Evolutionary conservation across 805 yeast genomes (phyloP).

Genomic region (Vanderwaltozyma verrucispora): DNA sequence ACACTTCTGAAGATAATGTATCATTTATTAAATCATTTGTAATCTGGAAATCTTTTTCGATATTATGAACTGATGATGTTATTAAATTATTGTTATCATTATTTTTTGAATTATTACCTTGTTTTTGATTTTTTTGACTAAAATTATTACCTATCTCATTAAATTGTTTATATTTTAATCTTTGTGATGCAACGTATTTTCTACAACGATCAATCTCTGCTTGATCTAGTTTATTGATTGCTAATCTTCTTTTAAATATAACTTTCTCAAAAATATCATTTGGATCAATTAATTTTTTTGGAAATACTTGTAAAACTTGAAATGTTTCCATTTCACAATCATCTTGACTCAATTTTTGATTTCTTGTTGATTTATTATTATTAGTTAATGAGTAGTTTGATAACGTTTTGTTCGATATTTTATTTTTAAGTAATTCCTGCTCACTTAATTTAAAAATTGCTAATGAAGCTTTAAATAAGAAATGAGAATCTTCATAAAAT

Average conservation of each 20-base stretch:
- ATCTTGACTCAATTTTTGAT: slow-evolving; percentile 9
- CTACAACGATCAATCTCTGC: slow-evolving; percentile 73
- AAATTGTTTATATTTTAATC: slow-evolving; percentile 32
- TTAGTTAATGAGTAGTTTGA: slow-evolving; percentile 4
- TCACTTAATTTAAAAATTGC: slow-evolving; percentile 71
- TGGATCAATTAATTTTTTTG: slow-evolving; percentile 62
- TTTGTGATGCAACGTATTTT: slow-evolving; percentile 59
- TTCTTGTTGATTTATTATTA: not conserved
- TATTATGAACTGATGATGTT: not conserved
- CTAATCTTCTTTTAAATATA: slow-evolving; percentile 63
- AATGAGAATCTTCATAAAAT: slow-evolving; percentile 84
- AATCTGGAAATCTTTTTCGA: slow-evolving; percentile 4
- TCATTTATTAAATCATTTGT: slow-evolving; percentile 24
- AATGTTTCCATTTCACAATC: slow-evolving; percentile 56
- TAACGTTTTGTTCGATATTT: slow-evolving; percentile 5
- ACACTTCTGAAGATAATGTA: slow-evolving; percentile 31
- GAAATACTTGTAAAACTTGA: slow-evolving; percentile 76
- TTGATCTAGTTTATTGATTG: slow-evolving; percentile 68
- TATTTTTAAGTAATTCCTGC: slow-evolving; percentile 40
- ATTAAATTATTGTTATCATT: slow-evolving; percentile 2
- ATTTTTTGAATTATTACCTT: not conserved
- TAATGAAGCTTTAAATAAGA: slow-evolving; percentile 71
- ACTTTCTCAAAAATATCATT: slow-evolving; percentile 51
- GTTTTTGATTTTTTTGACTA: too few relatives aligned
- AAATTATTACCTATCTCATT: slow-evolving; percentile 7